Evolutionary conservation across 23 red algal genomes (phyloP).

Genomic region (Cyanidioschyzon merolae): DNA sequence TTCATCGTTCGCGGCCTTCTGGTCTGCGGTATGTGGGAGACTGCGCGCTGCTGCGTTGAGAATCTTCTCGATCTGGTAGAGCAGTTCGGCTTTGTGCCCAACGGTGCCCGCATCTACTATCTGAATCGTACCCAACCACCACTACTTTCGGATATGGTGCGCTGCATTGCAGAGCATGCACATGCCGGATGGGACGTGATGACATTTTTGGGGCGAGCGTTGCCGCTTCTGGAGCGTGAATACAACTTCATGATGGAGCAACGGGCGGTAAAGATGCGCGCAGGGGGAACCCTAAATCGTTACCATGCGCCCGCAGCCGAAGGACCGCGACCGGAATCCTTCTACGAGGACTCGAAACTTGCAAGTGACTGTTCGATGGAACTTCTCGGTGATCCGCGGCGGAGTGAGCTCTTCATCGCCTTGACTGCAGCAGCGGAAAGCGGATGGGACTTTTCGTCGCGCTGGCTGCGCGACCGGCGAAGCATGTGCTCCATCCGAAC

Average conservation of each 20-base stretch:
- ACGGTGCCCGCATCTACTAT: constrained; percentile 82
- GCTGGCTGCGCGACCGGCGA: constrained; percentile 44
- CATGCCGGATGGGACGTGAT: neutral
- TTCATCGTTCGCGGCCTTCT: constrained; percentile 76
- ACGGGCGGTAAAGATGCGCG: constrained; percentile 15
- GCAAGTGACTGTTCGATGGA: neutral
- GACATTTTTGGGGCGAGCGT: neutral
- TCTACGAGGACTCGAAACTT: constrained; percentile 39
- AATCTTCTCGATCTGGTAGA: constrained; percentile 60
- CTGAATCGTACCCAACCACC: constrained; percentile 82
- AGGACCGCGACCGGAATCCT: constrained; percentile 55
- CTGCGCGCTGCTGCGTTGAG: constrained; percentile 42
- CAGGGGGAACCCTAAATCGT: constrained; percentile 11
- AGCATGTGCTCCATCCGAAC: constrained; percentile 29
- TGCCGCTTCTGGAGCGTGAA: constrained; percentile 40
- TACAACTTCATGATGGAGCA: constrained; percentile 27
- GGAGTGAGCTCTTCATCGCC: constrained; percentile 26
- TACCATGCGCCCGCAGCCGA: constrained; percentile 23
- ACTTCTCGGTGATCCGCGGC: neutral
- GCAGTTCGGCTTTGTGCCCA: constrained; percentile 72
- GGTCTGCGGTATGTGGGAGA: constrained; percentile 42
- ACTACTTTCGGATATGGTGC: constrained; percentile 46
- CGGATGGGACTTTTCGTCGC: constrained; percentile 84
- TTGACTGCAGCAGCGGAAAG: constrained; percentile 78
- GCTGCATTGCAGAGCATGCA: neutral